Conservation (phyloP, 179 eudicot genomes). For the Gypsophila paniculata region DNA sequence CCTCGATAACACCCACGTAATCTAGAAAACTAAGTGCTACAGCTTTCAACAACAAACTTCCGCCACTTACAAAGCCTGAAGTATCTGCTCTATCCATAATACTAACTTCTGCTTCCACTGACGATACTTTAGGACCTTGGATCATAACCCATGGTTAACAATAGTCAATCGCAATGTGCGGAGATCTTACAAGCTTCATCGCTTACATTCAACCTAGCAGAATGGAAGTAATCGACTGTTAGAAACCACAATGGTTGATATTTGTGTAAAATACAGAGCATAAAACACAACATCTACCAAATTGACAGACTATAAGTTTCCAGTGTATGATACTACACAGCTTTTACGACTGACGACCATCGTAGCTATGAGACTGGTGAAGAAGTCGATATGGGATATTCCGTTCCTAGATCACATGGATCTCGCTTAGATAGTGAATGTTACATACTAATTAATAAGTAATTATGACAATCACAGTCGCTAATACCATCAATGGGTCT, state of each 20-base stretch:
- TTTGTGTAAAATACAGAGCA: not conserved
- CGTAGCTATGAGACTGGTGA: too few relatives aligned
- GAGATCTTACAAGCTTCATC: constrained; percentile 15
- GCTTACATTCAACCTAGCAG: constrained; percentile 17
- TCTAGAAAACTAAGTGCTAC: constrained; percentile 30
- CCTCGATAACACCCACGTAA: constrained; percentile 30
- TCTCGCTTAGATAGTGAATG: too few relatives aligned
- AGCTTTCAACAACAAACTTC: constrained; percentile 38
- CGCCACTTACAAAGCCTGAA: constrained; percentile 92
- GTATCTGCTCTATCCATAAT: constrained; percentile 87
- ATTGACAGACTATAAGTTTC: not conserved
- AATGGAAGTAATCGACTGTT: not conserved
- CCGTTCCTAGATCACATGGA: too few relatives aligned
- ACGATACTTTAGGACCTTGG: not conserved
- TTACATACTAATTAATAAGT: too few relatives aligned
- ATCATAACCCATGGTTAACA: constrained; percentile 13
- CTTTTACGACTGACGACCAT: too few relatives aligned
- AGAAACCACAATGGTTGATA: not conserved
- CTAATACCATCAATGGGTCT: too few relatives aligned
- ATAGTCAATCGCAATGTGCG: not conserved
- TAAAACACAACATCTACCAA: not conserved
- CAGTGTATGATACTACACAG: not conserved
- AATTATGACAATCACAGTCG: not conserved
- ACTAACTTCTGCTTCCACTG: constrained; percentile 11
- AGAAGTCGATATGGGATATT: too few relatives aligned